phyloP scores from a whole-genome alignment of 2,329 filamentous ascomycete species.

The Phaeosphaeriaceae sp. region DNA sequence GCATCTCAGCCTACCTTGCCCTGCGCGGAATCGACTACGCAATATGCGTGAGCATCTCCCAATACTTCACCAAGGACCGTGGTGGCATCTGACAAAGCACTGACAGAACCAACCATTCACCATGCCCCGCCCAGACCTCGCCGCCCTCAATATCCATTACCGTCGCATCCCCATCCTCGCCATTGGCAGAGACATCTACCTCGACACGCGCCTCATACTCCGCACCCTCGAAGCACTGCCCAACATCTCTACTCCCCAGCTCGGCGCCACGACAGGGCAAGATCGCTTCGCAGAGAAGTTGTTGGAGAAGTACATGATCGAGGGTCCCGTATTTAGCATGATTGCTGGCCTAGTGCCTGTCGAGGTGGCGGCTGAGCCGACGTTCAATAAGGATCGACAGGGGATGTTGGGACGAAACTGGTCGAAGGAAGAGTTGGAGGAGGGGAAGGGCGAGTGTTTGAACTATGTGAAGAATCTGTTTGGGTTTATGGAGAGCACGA shows the following conservation, averaged over 20 bases:
- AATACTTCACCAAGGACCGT: too few species aligned
- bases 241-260: conserved; percentile 33
- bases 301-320: conserved; percentile 62
- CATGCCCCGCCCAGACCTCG: conserved; percentile 71
- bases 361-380: conserved; percentile 60
- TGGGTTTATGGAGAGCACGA: conserved; percentile 64
- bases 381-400: conserved; percentile 64
- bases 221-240: conserved; percentile 63
- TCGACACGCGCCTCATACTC: conserved; percentile 74
- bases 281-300: conserved; percentile 61
- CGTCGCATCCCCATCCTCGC: conserved; percentile 73
- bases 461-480: conserved; percentile 61
- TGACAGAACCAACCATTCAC: conserved; percentile 62
- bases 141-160: conserved; percentile 67
- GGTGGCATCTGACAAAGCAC: too few species aligned
- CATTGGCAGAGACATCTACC: conserved; percentile 72
- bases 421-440: conserved; percentile 45
- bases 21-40: conserved; percentile 69
- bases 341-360: conserved; percentile 63
- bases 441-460: conserved; percentile 61
- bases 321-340: conserved; percentile 63
- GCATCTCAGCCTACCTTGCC: conserved; percentile 70
- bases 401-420: conserved; percentile 54
- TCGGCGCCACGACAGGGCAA: conserved; percentile 40
- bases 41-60: conserved; percentile 8